Conservation (phyloP, 345 rosid genomes). For the Salix suchowensis region DNA sequence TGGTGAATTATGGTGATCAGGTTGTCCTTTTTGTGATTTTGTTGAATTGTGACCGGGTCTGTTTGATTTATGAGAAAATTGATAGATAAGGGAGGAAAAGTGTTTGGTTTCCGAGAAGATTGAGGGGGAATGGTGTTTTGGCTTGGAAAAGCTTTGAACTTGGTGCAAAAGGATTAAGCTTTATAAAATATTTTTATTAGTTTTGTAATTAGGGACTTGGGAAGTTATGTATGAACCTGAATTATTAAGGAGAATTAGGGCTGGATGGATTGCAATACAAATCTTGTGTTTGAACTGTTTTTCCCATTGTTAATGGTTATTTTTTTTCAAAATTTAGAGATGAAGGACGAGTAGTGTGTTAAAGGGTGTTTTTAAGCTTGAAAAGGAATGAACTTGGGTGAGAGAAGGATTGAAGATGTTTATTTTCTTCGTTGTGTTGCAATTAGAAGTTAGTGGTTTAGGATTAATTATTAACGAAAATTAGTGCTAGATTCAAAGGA, state of each 20-base stretch:
- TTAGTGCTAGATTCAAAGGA: background rate
- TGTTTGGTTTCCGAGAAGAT: background rate
- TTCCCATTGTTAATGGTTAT: background rate
- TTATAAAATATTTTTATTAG: background rate
- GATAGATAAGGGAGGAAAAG: background rate
- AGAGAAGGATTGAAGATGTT: background rate
- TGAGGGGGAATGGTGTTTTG: background rate
- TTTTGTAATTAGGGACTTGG: background rate
- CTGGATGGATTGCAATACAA: background rate
- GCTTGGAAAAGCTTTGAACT: background rate
- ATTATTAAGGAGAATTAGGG: background rate
- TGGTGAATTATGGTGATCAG: background rate
- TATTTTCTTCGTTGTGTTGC: background rate
- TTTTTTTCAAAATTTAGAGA: background rate
- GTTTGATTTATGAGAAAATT: background rate
- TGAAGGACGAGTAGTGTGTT: background rate
- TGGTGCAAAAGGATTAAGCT: too few relatives aligned
- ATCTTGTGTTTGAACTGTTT: background rate
- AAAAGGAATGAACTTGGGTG: background rate
- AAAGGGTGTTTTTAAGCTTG: background rate
- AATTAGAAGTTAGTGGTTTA: background rate
- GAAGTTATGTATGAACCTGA: background rate
- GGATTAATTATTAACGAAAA: background rate
- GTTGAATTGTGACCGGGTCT: background rate
- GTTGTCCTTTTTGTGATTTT: background rate